These are phyloP conservation scores for Lodderomyces oxycetoniae DNA, from an alignment of 1,139 yeast species.

Conservation along the genomic window DNA sequence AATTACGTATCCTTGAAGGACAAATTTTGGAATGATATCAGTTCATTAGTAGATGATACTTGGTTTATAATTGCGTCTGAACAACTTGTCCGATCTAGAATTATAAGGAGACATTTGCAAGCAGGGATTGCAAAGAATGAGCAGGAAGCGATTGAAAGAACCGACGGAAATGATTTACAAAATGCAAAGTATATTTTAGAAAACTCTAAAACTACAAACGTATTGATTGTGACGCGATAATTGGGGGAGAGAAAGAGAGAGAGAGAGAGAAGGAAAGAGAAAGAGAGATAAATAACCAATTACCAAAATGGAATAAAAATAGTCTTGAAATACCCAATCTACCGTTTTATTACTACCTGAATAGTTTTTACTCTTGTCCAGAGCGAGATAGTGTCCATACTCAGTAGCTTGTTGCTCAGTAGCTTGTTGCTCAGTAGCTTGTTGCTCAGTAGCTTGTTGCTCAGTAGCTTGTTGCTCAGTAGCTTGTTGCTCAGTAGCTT, in stretches of 20 bases:
- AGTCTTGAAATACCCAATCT: too few relatives aligned
- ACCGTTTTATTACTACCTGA: neutral
- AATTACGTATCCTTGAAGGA: constrained; percentile 50
- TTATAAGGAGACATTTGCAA: constrained; percentile 64
- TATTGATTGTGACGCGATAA: constrained; percentile 14
- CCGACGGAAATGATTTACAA: constrained; percentile 60
- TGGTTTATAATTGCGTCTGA: constrained; percentile 48
- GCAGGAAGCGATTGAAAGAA: constrained; percentile 61
- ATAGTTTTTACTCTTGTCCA: too few relatives aligned
- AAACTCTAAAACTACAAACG: constrained; percentile 29
- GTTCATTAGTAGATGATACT: constrained; percentile 32
- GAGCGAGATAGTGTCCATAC: too few relatives aligned
- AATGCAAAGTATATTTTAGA: constrained; percentile 58
- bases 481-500: too few relatives aligned
- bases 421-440: too few relatives aligned
- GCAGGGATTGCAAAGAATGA: constrained; percentile 58
- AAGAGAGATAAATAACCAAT: too few relatives aligned
- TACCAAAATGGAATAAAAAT: constrained; percentile 1
- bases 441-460: too few relatives aligned
- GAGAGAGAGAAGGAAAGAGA: neutral
- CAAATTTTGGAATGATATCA: constrained; percentile 48
- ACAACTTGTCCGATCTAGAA: constrained; percentile 47
- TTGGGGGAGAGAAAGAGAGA: neutral
- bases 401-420: too few relatives aligned
- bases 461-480: too few relatives aligned